Evolutionary conservation across 2,329 filamentous ascomycete genomes (phyloP), one percentile per base, ranked within the genome.

Genomic region (Claviceps monticola): DNA sequence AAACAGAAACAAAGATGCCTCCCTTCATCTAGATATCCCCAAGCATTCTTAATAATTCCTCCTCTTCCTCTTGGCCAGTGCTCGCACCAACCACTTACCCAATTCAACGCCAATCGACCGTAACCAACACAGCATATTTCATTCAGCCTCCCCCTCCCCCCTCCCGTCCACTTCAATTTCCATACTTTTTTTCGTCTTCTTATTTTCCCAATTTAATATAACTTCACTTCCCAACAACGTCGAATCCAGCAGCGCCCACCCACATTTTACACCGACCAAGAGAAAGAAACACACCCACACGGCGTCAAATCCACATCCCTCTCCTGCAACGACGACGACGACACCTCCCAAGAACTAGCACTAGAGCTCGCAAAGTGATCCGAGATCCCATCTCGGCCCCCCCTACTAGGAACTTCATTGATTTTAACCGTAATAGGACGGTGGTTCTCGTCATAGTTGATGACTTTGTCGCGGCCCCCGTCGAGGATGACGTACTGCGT

Each of bases 401-500:
- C 29, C 29, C 29, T 29, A 11, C 9, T 48, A 38, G 5, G 39
- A 2, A 57, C 60, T 59, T 79, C 75, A 13, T 63, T 54, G 47
- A 80, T 74, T 5, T 59, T 59, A 5, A 80, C 62, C 29, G 68
- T 61, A 14, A 79, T 59, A 1, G 61, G 62, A 2, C 72, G 62
- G 9, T 70, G 71, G 11, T 71, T 57, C 1, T 55, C 58, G 45
- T 55, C 57, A 41, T 59, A 46, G 11, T 71, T 58, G 2, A 68
- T 66, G 17, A 58, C 56, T 2, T 68, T 69, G 17, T 63, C 62
- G 17, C 62, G 54, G 6, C 71, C 71, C 13, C 68, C 60, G 0
- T 64, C 59, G 16, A 62, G 57, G 11, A 81, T 70, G 53, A 70
- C 62, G 34, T 75, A 71, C 56, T 79, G 74, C 4, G 68, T 68